Conservation (phyloP, 2,329 filamentous ascomycete species). For the Fusarium oxysporum region DNA sequence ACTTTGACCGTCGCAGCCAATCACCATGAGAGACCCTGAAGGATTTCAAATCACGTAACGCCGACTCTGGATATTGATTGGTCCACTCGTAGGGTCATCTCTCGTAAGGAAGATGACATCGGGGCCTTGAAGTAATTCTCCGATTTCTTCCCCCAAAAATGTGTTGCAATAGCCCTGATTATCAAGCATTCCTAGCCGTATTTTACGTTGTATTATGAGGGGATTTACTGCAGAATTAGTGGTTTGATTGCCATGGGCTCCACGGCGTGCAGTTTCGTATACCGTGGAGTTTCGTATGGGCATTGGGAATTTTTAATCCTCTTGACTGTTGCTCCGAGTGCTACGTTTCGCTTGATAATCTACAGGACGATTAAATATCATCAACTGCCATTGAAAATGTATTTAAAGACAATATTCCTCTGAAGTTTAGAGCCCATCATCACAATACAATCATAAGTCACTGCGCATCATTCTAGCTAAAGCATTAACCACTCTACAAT, state of each 20-base stretch:
- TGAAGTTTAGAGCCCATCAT: rapidly evolving
- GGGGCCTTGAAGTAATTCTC: neutral
- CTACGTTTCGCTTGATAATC: neutral
- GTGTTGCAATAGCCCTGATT: neutral
- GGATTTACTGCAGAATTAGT: neutral
- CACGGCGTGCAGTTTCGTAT: neutral
- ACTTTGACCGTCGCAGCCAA: neutral
- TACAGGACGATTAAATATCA: rapidly evolving
- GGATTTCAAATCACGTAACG: neutral
- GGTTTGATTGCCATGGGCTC: neutral
- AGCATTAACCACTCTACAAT: rapidly evolving
- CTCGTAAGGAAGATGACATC: neutral
- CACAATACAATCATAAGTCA: neutral
- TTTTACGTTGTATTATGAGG: neutral
- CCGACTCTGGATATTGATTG: neutral
- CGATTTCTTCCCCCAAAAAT: neutral
- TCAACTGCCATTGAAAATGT: rapidly evolving
- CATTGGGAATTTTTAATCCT: neutral
- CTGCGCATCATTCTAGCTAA: neutral
- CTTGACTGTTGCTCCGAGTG: neutral
- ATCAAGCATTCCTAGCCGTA: neutral
- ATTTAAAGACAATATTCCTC: neutral
- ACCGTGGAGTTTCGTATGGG: neutral
- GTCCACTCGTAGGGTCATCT: neutral
- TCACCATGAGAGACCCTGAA: rapidly evolving